phyloP scores from a whole-genome alignment of 768 basidiomycete genomes.

The Kockovaella imperatae region DNA sequence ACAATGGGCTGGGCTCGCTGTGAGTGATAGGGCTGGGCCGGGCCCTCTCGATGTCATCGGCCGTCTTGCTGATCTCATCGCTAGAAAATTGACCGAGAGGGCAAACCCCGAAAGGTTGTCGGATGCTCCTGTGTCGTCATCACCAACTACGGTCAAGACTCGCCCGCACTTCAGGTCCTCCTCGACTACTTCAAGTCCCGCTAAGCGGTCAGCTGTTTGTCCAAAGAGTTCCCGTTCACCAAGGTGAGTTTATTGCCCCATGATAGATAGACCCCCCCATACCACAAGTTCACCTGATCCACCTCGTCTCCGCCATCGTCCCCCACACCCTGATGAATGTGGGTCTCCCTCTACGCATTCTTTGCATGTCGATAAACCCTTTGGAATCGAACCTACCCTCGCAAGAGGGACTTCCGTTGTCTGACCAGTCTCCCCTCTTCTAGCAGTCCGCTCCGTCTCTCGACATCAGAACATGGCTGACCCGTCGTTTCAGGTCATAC shows the following conservation, averaged over 20 bases:
- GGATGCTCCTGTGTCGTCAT: constrained; percentile 69
- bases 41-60: not conserved
- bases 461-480: too few relatives aligned
- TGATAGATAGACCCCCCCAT: too few relatives aligned
- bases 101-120: constrained; percentile 86
- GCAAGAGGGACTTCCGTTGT: constrained; percentile 40
- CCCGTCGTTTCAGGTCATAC: too few relatives aligned
- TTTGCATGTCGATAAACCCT: constrained; percentile 42
- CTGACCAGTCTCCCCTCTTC: constrained; percentile 27
- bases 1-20: constrained; percentile 94
- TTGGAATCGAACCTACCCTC: constrained; percentile 47
- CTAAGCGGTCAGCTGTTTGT: constrained; percentile 45
- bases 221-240: not conserved
- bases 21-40: constrained; percentile 7
- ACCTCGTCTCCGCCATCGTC: too few relatives aligned
- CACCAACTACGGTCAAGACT: constrained; percentile 93
- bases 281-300: not conserved
- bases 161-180: constrained; percentile 81
- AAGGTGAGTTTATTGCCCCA: constrained; percentile 4
- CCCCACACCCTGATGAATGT: constrained; percentile 34
- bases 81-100: constrained; percentile 95
- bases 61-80: not conserved
- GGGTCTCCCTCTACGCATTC: constrained; percentile 46
- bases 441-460: not conserved
- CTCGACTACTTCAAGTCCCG: constrained; percentile 82